These are phyloP conservation scores for Phytophthora constricta DNA, from an alignment of 352 stramenopile species.

Conservation along the genomic window DNA sequence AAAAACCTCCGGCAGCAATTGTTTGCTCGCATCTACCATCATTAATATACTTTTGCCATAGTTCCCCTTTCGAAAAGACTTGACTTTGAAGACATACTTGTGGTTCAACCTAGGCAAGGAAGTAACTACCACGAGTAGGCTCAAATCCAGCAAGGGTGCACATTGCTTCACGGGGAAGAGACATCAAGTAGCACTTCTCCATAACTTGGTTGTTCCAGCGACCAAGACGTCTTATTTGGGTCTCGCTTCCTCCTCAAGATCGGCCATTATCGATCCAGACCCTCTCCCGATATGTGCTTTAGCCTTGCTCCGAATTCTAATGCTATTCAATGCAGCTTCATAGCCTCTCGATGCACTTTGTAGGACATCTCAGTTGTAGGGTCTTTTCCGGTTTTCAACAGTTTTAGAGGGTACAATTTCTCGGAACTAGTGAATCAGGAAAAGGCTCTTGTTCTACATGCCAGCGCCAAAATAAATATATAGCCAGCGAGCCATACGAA, in stretches of 20 bases:
- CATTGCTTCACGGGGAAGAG: background rate
- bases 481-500: conserved; percentile 2
- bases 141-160: background rate
- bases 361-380: background rate
- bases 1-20: conserved; percentile 2
- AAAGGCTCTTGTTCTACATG: conserved; percentile 4
- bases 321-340: background rate
- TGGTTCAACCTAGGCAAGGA: background rate
- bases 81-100: background rate
- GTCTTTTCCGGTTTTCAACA: conserved; percentile 6
- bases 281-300: background rate
- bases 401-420: conserved; percentile 6
- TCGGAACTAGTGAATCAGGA: conserved; percentile 5
- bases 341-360: background rate
- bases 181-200: background rate
- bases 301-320: background rate
- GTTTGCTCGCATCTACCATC: background rate
- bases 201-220: background rate
- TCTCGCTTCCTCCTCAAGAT: background rate
- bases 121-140: background rate
- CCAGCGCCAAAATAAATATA: conserved; percentile 16
- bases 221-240: background rate
- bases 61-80: background rate
- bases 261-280: background rate
- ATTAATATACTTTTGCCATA: background rate